A percentile compares a stretch with the other conserved stretches of the same genome.
Evolutionary conservation across 2,329 filamentous ascomycete species (phyloP).

Genomic region (Neofusicoccum ribis): DNA sequence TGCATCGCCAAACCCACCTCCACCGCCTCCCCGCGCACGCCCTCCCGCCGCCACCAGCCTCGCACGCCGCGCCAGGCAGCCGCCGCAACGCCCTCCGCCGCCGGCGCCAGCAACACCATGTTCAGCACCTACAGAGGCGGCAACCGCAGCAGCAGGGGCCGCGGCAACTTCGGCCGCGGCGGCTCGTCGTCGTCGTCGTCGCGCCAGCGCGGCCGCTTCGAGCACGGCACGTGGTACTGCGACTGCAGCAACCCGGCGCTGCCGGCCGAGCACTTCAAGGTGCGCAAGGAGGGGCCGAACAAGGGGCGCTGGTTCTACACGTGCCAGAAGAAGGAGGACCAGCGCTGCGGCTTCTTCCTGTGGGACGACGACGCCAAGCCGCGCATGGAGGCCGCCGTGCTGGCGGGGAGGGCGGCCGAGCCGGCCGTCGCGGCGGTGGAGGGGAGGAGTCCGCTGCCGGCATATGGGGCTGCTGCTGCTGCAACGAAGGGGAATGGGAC

Average conservation of each 20-base stretch:
- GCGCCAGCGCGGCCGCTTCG: neutral
- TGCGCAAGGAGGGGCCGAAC: slow-evolving; percentile 58
- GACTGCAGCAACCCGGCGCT: slow-evolving; percentile 55
- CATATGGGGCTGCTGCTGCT: neutral
- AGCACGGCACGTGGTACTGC: slow-evolving; percentile 45
- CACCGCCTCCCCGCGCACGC: neutral
- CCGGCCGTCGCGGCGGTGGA: neutral
- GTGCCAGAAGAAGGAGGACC: slow-evolving; percentile 49
- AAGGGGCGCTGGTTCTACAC: slow-evolving; percentile 61
- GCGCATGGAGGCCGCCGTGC: slow-evolving; percentile 49
- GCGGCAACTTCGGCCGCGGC: neutral
- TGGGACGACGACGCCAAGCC: slow-evolving; percentile 56
- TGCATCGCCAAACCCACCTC: neutral
- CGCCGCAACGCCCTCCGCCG: neutral
- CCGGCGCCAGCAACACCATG: neutral
- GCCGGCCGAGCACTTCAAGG: slow-evolving; percentile 56
- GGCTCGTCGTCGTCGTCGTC: neutral
- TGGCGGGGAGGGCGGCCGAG: neutral
- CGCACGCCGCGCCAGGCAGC: neutral
- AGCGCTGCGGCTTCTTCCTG: slow-evolving; percentile 59
- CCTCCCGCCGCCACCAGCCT: neutral
- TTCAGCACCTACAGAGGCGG: neutral
- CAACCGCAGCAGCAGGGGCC: neutral
- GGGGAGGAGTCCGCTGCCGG: no score
- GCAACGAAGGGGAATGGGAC: neutral